Percentiles rank a stretch among this genome's conserved stretches.
Conservation (phyloP, 164 flowering plant genomes). For the Piper longum region DNA sequence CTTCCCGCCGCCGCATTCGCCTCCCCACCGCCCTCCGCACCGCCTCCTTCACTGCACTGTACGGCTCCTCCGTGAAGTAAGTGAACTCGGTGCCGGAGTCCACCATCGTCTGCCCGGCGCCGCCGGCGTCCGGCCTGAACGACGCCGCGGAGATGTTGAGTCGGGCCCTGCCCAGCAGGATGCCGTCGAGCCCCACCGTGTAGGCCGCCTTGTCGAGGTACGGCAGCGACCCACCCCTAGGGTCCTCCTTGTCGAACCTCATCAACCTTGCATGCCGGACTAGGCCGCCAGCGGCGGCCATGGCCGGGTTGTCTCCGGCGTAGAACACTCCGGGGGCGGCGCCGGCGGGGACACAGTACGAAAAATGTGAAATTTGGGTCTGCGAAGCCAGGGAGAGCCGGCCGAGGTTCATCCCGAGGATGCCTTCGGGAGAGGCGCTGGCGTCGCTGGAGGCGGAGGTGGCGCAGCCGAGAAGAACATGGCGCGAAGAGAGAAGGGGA, state of each 20-base stretch:
- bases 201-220: constrained; percentile 52
- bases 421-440: constrained; percentile 34
- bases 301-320: constrained; percentile 49
- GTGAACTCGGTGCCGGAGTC: constrained; percentile 75
- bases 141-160: constrained; percentile 31
- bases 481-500: constrained; percentile 37
- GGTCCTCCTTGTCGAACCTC: constrained; percentile 13
- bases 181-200: constrained; percentile 42
- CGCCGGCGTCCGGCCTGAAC: constrained; percentile 45
- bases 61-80: constrained; percentile 50
- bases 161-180: constrained; percentile 31
- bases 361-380: constrained; percentile 39
- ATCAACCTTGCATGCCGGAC: constrained; percentile 32
- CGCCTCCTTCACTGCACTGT: constrained; percentile 34
- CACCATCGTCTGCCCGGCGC: constrained; percentile 66
- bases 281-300: constrained; percentile 22
- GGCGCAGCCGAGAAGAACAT: constrained; percentile 58
- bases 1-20: constrained; percentile 22
- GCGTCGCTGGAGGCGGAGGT: constrained; percentile 11
- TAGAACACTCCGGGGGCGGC: constrained; percentile 35
- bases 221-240: constrained; percentile 26
- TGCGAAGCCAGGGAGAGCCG: constrained; percentile 58
- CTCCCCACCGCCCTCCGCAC: constrained; percentile 36
- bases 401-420: constrained; percentile 73
- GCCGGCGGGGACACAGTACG: constrained; percentile 39